Conservation (phyloP, 2,329 filamentous ascomycete species). For the Curvularia lunata region DNA sequence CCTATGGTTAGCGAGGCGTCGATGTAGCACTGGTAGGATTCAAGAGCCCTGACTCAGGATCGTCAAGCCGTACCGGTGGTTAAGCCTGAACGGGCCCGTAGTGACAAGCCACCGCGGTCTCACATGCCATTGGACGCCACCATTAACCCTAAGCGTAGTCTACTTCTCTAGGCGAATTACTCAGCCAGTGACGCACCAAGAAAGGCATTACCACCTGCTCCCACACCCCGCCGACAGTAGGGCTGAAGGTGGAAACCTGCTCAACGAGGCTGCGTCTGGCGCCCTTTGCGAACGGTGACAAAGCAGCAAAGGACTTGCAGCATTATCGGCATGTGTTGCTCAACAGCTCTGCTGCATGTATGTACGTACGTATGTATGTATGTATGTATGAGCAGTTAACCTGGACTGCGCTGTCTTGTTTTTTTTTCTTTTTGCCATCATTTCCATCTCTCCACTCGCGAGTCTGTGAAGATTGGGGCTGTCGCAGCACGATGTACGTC, state of each 20-base stretch:
- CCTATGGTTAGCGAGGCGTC: neutral
- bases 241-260: conserved; percentile 19
- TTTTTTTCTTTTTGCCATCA: neutral
- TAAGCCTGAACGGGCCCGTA: neutral
- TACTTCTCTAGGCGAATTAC: conserved; percentile 16
- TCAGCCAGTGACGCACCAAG: conserved; percentile 14
- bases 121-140: conserved; percentile 9
- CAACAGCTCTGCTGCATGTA: conserved; percentile 6
- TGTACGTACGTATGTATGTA: too few species aligned
- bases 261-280: conserved; percentile 17
- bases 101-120: neutral
- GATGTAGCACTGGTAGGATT: neutral
- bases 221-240: conserved; percentile 5
- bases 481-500: neutral
- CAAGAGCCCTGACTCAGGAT: conserved; percentile 6
- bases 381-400: neutral
- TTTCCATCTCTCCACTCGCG: neutral
- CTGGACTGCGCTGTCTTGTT: neutral
- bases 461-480: neutral
- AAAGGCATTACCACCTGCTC: conserved; percentile 1
- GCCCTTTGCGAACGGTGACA: conserved; percentile 8
- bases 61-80: conserved; percentile 5
- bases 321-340: conserved; percentile 3
- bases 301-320: conserved; percentile 10
- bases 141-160: neutral